Conservation (phyloP, 495 filamentous ascomycete species). For the Aspergillus biplanus region DNA sequence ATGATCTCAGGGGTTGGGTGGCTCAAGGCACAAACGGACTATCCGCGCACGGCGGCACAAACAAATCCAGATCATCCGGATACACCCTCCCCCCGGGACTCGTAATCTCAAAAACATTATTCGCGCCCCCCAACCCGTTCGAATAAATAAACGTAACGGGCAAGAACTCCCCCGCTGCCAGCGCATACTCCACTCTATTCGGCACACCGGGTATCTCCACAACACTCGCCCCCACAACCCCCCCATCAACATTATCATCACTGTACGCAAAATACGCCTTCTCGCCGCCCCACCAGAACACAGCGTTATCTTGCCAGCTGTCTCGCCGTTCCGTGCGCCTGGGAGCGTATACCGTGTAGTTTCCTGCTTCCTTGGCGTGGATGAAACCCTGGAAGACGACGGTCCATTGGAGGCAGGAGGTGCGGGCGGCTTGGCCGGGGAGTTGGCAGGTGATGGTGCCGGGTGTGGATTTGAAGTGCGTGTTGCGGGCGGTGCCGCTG, state of each 20-base stretch:
- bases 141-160: conserved; percentile 14
- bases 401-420: conserved; percentile 12
- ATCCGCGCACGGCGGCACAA: conserved; percentile 17
- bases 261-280: conserved; percentile 6
- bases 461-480: conserved; percentile 11
- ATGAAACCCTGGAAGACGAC: conserved; percentile 17
- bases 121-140: conserved; percentile 13
- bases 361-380: background rate
- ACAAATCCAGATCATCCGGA: conserved; percentile 12
- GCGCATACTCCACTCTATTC: background rate
- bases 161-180: conserved; percentile 13
- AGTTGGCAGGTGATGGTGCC: conserved; percentile 7
- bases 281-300: conserved; percentile 12
- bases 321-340: background rate
- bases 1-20: no score
- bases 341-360: conserved; percentile 3
- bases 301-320: conserved; percentile 12
- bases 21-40: conserved; percentile 11
- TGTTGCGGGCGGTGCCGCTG: conserved; percentile 10
- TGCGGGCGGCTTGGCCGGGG: conserved; percentile 7
- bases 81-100: conserved; percentile 6
- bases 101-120: conserved; percentile 7
- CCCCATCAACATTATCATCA: conserved; percentile 12
- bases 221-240: background rate
- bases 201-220: background rate